Base-by-base conservation (phyloP, 2,329 filamentous ascomycete species). In the Penicillium sp. region DNA sequence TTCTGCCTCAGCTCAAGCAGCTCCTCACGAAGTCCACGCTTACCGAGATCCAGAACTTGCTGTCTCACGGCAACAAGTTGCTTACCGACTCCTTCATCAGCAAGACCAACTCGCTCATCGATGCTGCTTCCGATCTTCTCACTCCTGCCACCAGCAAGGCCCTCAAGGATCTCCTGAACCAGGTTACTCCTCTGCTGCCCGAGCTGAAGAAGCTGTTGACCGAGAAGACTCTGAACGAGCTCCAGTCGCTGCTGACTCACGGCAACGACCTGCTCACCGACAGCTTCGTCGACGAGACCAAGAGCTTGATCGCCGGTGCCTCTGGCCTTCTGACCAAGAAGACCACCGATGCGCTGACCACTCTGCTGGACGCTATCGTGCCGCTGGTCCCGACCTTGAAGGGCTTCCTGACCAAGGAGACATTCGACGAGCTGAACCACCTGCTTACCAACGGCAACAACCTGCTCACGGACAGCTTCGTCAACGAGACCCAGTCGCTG, bases 181-280 rank as follows among this genome's bases (percentile, higher is more conserved):
- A 56, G 29, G 37, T 59, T 8, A 51, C 52, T 15, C 53, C 53
- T 4, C 27, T 56, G 26, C 33, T 59, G 33, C 56, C 56, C 20
- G 54, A 54, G 51, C 41, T 59, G 39, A 52, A 56, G 56, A 50
- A 50, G 49, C 51, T 59, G 23, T 56, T 64, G 3, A 63, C 60
- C 49, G 47, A 58, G 37, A 46, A 46, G 15, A 62, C 58, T 7
- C 55, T 64, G 32, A 33, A 52, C 21, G 57, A 53, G 30, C 53
- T 64, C 4, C 45, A 45, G 23, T 54, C 48, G 13, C 42, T 64
- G 37, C 51, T 64, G 23, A 40, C 23, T n/a, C 54, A 59, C 17
- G 62, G 58, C 24, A 65, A 59, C 52, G 39, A 52, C 18, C 49
- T 64, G 18, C 52, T 65, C 10, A 63, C 59, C 23, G 49, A 54